These are phyloP conservation scores for Globisporangium radiosum DNA, from an alignment of 352 stramenopile species.

Conservation along the genomic window DNA sequence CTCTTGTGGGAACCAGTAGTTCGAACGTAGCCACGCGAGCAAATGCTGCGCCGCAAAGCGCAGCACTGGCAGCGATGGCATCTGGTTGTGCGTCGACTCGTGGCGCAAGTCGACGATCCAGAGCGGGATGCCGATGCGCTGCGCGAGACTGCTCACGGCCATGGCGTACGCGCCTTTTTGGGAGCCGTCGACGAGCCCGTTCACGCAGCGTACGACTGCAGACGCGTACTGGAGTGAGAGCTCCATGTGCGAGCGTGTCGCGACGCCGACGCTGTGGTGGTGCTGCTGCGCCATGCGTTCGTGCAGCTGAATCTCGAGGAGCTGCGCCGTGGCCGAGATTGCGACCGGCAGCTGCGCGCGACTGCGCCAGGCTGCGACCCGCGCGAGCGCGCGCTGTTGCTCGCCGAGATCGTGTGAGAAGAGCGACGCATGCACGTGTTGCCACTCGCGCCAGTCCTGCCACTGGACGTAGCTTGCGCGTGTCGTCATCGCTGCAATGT, in stretches of 20 bases:
- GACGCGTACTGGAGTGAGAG: slow-evolving; percentile 63
- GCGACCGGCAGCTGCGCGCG: slow-evolving; percentile 68
- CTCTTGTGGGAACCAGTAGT: slow-evolving; percentile 86
- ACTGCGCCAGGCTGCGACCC: slow-evolving; percentile 61
- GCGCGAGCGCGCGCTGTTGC: slow-evolving; percentile 50
- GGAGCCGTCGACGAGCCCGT: slow-evolving; percentile 75
- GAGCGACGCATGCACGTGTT: slow-evolving; percentile 48
- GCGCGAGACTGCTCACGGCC: slow-evolving; percentile 70
- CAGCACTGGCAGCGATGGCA: slow-evolving; percentile 86
- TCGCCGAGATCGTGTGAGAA: slow-evolving; percentile 44
- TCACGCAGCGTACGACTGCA: slow-evolving; percentile 72
- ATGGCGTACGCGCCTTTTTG: slow-evolving; percentile 73
- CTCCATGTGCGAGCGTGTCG: slow-evolving; percentile 73
- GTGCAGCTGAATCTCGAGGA: slow-evolving; percentile 72
- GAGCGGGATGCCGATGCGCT: slow-evolving; percentile 86
- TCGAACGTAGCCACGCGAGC: slow-evolving; percentile 78
- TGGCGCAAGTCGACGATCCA: slow-evolving; percentile 93
- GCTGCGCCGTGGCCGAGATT: slow-evolving; percentile 68
- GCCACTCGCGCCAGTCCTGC: slow-evolving; percentile 74
- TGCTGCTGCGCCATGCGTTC: slow-evolving; percentile 60
- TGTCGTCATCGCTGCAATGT: slow-evolving; percentile 26
- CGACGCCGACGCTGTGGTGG: slow-evolving; percentile 59
- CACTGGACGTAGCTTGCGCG: slow-evolving; percentile 45
- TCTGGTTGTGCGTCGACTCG: slow-evolving; percentile 90
- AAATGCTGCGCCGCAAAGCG: slow-evolving; percentile 83